Base-by-base conservation (phyloP, 306 rosid species). In the Vigna reflexopilosa region DNA sequence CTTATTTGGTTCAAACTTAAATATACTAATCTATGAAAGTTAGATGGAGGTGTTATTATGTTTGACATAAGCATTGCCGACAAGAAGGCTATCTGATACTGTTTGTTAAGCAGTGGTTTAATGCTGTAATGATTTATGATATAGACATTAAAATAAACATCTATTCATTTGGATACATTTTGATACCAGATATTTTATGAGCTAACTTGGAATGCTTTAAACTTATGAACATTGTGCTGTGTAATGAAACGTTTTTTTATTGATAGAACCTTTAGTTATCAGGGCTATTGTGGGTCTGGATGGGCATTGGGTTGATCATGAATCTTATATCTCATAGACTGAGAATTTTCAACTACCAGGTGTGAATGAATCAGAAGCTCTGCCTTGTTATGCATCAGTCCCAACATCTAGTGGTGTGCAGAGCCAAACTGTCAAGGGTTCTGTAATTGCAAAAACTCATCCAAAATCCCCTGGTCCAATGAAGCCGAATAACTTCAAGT, bases 321-420 rank as follows among this genome's bases (percentile, higher is more conserved):
- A 83, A 69, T 91, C 70, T 71, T 89, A 81, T 48, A 77, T 74
- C 67, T 74, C 90, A 78, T 59, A 87, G 61, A 79, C 89, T 38
- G 89, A 82, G 22, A 83, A 80, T 83, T 66, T 85, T 75, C 90
- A 88, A 77, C 82, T 67, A 77, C 79, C 90, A 61, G 90, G 83
- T 67, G 57, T 77, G 11, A 80, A 77, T 75, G 84, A 81, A 61
- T 90, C 93, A 45, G 89, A 90, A 84, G 80, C 87, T 58, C 26
- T 79, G 47, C 80, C 89, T 77, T 81, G 81, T 80, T 67, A 76
- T 83, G 80, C 87, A 30, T 52, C 86, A 80, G 84, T 78, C 75
- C 51, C 88, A 44, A 32, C 85, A 48, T 81, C 77, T 32, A 55
- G 70, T 47, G 86, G 80, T 32, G 72, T 75, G 77, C 85, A 74